Evolutionary conservation across 257 asterid genomes (phyloP).

Genomic region (Scutellaria minor): DNA sequence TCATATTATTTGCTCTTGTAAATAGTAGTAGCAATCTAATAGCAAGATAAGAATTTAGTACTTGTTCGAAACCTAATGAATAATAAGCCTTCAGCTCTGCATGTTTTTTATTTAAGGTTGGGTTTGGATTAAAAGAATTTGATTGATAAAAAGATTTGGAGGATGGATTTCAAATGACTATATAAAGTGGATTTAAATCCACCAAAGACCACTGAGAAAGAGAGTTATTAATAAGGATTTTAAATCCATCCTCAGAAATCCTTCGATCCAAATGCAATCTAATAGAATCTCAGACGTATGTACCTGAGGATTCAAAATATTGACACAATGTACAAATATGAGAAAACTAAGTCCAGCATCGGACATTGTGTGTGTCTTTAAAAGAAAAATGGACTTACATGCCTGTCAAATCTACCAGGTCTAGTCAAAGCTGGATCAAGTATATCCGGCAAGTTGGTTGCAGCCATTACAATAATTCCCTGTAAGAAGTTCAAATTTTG

Average conservation of each 20-base stretch:
- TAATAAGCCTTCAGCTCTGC: not conserved
- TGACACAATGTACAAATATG: not conserved
- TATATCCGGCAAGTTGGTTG: conserved; percentile 96
- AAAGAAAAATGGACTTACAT: conserved; percentile 66
- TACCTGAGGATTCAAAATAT: conserved; percentile 12
- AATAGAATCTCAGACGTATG: not conserved
- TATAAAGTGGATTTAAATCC: not conserved
- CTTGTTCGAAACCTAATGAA: not conserved
- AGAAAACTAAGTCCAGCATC: not conserved
- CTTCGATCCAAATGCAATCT: not conserved
- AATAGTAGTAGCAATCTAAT: not conserved
- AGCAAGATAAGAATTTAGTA: conserved; percentile 18
- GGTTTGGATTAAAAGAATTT: not conserved
- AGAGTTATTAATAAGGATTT: not conserved
- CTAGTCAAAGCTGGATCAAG: conserved; percentile 99
- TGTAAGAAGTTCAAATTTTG: conserved; percentile 37
- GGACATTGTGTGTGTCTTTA: not conserved
- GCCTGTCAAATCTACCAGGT: conserved; percentile 99
- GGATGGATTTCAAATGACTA: not conserved
- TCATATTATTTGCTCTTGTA: not conserved
- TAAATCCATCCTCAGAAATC: not conserved
- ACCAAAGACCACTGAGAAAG: not conserved
- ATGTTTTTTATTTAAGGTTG: not conserved
- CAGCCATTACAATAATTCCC: conserved; percentile 98
- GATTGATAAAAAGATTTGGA: not conserved